Evolutionary conservation across 139 green algal genomes (phyloP), one percentile per base, ranked within the genome.

Genomic region (Tetradesmus obliquus): DNA sequence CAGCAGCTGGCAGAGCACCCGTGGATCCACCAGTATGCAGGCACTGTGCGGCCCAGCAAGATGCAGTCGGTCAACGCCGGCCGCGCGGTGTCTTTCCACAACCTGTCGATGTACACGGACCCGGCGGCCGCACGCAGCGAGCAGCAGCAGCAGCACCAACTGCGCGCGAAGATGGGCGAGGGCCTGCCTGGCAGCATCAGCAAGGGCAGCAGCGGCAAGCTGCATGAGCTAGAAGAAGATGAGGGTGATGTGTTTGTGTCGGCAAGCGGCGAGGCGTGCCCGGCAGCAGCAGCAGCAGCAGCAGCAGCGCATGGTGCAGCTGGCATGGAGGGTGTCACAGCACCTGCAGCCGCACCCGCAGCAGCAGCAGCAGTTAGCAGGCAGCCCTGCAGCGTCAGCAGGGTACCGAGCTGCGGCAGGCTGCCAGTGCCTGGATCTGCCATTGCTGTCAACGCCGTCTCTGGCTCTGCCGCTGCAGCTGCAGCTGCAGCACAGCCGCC

Each of bases 1-100:
- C 66, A 82, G 87, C 82, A 94, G 89, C 92, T 96, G 20, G 85
- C 92, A 0, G 86, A 94, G 82, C 94, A 96, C 91, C 93, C 93
- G 9, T 96, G 94, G 94, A 72, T 96, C 1, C 76, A 82, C 24
- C 66, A 57, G 69, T 81, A 94, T 80, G 90, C 83, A 24, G 84
- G 17, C 32, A 57, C 51, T 2, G 55, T 5, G 72, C 71, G 72
- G 15, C 71, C 60, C 13, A 80, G 13, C 6, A 17, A n/a, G 45
- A 62, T 62, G 20, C 32, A n/a, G 51, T 57, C 9, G n/a, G 53
- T 89, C 22, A 80, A 87, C 87, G 9, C 84, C 55, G 84, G 83
- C 55, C 85, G 90, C 53, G 90, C 90, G 53, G 72, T 79, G 6
- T 90, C 90, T 54, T 87, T 53, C 32, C 62, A 79, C 55, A 80